These are phyloP conservation scores for Apiospora koreana DNA, from an alignment of 2,329 filamentous ascomycete species.

Conservation along the genomic window DNA sequence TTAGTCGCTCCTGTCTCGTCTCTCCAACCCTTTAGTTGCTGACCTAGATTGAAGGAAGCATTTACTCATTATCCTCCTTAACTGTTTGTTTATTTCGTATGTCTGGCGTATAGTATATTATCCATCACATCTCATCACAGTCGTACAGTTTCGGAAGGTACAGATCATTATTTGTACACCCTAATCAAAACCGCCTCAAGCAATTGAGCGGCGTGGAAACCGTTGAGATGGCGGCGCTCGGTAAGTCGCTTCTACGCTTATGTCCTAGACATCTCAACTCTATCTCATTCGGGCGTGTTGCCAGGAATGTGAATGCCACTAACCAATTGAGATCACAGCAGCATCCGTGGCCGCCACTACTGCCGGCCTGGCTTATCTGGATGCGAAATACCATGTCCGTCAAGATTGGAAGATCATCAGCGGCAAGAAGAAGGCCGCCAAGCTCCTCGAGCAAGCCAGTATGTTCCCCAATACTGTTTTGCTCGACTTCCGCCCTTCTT, in stretches of 20 bases:
- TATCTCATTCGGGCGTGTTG: neutral
- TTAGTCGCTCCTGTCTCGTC: neutral
- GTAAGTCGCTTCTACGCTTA: neutral
- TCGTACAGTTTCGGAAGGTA: neutral
- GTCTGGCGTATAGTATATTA: neutral
- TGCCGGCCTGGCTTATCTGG: constrained; percentile 56
- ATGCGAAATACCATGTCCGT: constrained; percentile 68
- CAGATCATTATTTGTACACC: neutral
- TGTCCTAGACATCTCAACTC: neutral
- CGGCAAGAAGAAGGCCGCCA: constrained; percentile 40
- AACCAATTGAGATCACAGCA: constrained; percentile 20
- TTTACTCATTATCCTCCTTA: neutral
- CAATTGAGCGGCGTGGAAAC: constrained; percentile 1
- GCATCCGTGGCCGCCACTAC: constrained; percentile 35
- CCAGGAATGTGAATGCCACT: neutral
- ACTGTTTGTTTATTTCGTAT: neutral
- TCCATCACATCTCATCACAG: neutral
- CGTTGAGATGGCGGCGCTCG: constrained; percentile 3
- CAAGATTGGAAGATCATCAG: constrained; percentile 59
- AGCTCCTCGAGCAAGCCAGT: constrained; percentile 51
- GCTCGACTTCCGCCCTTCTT: constrained; percentile 11
- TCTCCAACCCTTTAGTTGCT: neutral
- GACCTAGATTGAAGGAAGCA: neutral
- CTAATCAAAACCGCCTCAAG: neutral
- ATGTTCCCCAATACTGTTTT: constrained; percentile 20